Evolutionary conservation across 73 alveolate species (phyloP).

Genomic region (Paraurostyla sp.): DNA sequence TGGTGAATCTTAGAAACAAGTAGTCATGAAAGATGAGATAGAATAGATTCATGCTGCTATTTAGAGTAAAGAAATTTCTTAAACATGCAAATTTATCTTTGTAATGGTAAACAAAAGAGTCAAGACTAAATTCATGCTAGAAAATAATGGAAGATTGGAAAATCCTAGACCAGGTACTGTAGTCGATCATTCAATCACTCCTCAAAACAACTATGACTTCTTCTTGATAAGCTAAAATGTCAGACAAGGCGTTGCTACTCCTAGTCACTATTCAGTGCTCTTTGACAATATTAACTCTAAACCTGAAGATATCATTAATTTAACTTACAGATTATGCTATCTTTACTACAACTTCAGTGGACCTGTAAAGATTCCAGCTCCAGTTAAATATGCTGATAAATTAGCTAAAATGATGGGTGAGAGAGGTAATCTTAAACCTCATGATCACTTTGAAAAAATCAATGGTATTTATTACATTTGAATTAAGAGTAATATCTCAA

Average conservation of each 20-base stretch:
- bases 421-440: conserved; percentile 48
- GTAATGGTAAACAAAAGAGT: conserved; percentile 76
- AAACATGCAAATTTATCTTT: conserved; percentile 53
- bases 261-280: conserved; percentile 78
- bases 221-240: conserved; percentile 80
- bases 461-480: conserved; percentile 59
- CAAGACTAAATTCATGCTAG: conserved; percentile 55
- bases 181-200: conserved; percentile 73
- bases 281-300: conserved; percentile 74
- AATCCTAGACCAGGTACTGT: conserved; percentile 85
- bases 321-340: conserved; percentile 85
- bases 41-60: conserved; percentile 78
- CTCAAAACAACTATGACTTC: conserved; percentile 73
- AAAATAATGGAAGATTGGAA: conserved; percentile 59
- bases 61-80: background rate
- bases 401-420: conserved; percentile 79
- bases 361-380: conserved; percentile 91
- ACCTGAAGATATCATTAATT: conserved; percentile 59
- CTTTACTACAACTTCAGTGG: conserved; percentile 89
- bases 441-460: background rate
- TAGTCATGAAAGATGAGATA: conserved; percentile 10
- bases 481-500: background rate
- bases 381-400: conserved; percentile 86
- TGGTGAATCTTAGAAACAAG: conserved; percentile 49
- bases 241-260: conserved; percentile 85